Evolutionary conservation across 1,139 yeast species (phyloP), one percentile per base, ranked within the genome.

Genomic region (Saccharomyces hybrid): DNA sequence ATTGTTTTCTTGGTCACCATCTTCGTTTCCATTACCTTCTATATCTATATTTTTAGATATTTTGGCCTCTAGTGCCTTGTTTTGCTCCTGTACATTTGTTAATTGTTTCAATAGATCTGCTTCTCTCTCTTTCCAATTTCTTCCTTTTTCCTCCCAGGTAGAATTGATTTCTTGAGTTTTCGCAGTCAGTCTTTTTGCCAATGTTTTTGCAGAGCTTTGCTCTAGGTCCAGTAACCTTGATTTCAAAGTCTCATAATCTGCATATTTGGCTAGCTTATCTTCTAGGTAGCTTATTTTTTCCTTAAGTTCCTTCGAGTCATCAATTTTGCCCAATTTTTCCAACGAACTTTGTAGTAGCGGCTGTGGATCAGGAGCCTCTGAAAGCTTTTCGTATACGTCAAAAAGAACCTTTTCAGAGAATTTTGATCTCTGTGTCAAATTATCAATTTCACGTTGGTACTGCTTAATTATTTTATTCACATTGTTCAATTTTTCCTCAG

Each of bases 301-400:
- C 57, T 77, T 76, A 52, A 86, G 70, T 11, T 72, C 71, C 1
- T 77, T 78, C 2, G 79, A 72, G 55, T 88, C 90, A 13, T 80
- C 75, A 1, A 79, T 76, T 38, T 80, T 79, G 11, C 78, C 70
- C n/a, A 86, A 83, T 2, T 88, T 80, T 54, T 85, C 88, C 34
- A 87, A 70, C 2, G 95, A 82, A 41, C 81, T 78, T 63, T 87
- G 89, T 55, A 91, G 73, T 49, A 91, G 71, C 2, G 96, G 96
- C 57, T 79, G 80, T 3, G 98, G 98, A 71, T 93, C 97, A 0
- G 98, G 97, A 0, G 96, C 93, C 65, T 91, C 96, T 2, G 90
- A 88, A 13, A 93, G 73, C 27, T 81, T 74, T 56, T 90, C 76
- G 72, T 91, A 91, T 28, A 88, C 75, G 25, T 83, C 83, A 69